These are phyloP conservation scores for Chionographis japonica DNA, from an alignment of 106 monocot species.

Conservation along the genomic window DNA sequence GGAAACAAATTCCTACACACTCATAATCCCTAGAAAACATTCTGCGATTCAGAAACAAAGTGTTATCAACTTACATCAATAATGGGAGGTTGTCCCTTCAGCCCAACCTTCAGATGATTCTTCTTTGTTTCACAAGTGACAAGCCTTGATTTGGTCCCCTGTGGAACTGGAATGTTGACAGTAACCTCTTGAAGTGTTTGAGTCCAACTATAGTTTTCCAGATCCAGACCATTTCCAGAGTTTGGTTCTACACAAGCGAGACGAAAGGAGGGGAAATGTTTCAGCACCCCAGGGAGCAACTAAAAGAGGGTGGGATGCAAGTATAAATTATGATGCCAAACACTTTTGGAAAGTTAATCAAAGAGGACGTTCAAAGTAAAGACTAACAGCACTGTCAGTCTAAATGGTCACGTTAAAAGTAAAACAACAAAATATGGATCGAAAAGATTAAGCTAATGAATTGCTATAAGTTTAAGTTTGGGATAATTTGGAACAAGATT, in stretches of 20 bases:
- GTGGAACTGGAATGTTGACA: conserved; percentile 68
- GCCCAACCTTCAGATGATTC: conserved; percentile 82
- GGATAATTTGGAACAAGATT: too few species aligned
- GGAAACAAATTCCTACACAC: not conserved
- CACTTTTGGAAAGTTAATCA: too few species aligned
- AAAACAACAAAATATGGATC: too few species aligned
- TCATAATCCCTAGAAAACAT: not conserved
- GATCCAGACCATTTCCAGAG: conserved; percentile 87
- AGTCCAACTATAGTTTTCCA: conserved; percentile 87
- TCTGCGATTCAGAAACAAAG: not conserved
- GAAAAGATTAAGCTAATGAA: too few species aligned
- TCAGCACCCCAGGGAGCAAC: too few species aligned
- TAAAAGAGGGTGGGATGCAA: too few species aligned
- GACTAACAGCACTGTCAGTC: too few species aligned
- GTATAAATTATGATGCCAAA: too few species aligned
- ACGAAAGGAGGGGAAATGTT: not conserved
- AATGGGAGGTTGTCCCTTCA: conserved; percentile 79
- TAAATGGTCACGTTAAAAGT: too few species aligned
- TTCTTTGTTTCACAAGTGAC: conserved; percentile 83
- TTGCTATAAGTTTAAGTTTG: too few species aligned
- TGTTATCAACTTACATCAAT: conserved; percentile 65
- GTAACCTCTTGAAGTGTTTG: conserved; percentile 84
- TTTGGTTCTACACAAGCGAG: conserved; percentile 57
- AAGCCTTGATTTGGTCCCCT: conserved; percentile 78
- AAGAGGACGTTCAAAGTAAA: too few species aligned